Conservation (phyloP, 345 rosid species). For the Pseudoturritis turrita region DNA sequence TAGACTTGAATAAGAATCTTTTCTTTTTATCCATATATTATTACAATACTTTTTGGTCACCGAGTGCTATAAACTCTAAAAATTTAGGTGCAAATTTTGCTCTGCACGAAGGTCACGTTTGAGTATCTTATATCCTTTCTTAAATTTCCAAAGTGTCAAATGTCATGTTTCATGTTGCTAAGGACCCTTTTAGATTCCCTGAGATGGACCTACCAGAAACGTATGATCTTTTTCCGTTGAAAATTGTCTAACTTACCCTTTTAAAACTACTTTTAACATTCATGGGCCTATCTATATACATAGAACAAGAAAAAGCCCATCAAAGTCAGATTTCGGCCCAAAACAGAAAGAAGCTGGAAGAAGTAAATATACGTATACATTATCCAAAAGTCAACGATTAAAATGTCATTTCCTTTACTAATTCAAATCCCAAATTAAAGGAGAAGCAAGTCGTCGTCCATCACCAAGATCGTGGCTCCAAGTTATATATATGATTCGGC, state of each 20-base stretch:
- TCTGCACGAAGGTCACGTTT: conserved; percentile 22
- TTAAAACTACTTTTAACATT: background rate
- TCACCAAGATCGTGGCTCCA: conserved; percentile 27
- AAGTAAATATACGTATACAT: background rate
- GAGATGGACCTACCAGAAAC: background rate
- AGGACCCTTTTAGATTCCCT: background rate
- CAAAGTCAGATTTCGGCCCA: background rate
- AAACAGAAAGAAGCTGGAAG: background rate
- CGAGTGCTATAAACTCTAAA: background rate
- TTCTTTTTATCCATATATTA: background rate
- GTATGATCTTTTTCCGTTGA: background rate
- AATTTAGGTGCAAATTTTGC: background rate
- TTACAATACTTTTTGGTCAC: background rate
- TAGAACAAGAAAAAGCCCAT: background rate
- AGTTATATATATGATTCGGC: conserved; percentile 1
- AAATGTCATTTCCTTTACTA: background rate
- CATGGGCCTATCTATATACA: background rate
- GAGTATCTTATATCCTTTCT: conserved; percentile 7
- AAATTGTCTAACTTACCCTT: background rate
- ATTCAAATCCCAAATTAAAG: conserved; percentile 10
- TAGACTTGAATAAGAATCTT: background rate
- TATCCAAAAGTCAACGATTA: conserved; percentile 8
- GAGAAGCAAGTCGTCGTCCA: conserved; percentile 18
- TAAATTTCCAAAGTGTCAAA: background rate
- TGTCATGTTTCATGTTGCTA: conserved; percentile 12